These are phyloP conservation scores for Globisporangium splendens DNA, from an alignment of 352 stramenopile species.

Conservation along the genomic window DNA sequence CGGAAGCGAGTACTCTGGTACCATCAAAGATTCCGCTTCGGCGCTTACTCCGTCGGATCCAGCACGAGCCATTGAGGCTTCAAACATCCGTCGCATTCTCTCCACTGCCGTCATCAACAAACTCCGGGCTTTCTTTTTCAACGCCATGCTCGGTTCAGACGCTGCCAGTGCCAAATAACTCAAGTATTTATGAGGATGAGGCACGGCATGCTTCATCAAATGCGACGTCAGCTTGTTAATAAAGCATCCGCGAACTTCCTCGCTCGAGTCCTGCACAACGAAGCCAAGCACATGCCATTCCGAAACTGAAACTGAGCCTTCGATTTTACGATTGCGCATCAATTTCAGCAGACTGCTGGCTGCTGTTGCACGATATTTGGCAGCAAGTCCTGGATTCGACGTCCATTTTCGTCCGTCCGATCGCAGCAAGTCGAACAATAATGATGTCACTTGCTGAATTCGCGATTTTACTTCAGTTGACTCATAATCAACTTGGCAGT, in stretches of 20 bases:
- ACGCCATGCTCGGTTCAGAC: constrained; percentile 34
- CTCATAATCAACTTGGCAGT: constrained; percentile 22
- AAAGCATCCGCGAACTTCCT: constrained; percentile 68
- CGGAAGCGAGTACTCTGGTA: constrained; percentile 77
- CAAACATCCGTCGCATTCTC: constrained; percentile 75
- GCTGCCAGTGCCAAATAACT: constrained; percentile 69
- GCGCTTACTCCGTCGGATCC: constrained; percentile 6
- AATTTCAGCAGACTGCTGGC: constrained; percentile 63
- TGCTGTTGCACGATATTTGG: constrained; percentile 46
- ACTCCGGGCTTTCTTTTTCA: constrained; percentile 57
- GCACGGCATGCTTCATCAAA: constrained; percentile 57
- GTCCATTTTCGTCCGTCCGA: constrained; percentile 51
- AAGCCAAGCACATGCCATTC: constrained; percentile 83
- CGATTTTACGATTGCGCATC: constrained; percentile 48
- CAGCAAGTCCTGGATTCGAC: constrained; percentile 29
- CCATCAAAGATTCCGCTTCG: constrained; percentile 48
- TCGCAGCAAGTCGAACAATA: constrained; percentile 61
- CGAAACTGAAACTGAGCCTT: constrained; percentile 40
- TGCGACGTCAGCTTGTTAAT: constrained; percentile 73
- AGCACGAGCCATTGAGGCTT: constrained; percentile 33
- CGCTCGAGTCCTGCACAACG: constrained; percentile 66
- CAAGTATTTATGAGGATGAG: constrained; percentile 78
- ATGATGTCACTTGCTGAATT: constrained; percentile 33
- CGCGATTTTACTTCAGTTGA: constrained; percentile 16
- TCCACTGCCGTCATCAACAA: constrained; percentile 57